phyloP scores from a whole-genome alignment of 495 filamentous ascomycete species.

The Aspergillus homomorphus region DNA sequence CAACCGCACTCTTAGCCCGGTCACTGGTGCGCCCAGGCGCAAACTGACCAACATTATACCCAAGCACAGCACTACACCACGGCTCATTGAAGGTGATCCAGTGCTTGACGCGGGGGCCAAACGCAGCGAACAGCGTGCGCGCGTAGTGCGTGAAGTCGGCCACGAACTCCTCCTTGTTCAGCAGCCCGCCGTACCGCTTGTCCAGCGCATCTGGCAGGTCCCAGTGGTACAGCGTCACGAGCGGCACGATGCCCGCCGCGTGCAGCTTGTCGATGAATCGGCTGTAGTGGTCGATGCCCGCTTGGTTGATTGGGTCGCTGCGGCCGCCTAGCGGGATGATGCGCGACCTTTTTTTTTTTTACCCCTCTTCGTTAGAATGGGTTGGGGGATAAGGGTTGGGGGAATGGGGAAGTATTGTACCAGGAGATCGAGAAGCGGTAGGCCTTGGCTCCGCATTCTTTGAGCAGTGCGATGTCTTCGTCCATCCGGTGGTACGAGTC shows the following conservation, averaged over 20 bases:
- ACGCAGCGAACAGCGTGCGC: conserved; percentile 41
- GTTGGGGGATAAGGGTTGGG: neutral
- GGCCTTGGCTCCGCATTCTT: conserved; percentile 57
- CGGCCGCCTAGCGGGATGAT: conserved; percentile 61
- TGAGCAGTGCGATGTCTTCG: conserved; percentile 72
- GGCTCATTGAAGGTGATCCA: conserved; percentile 60
- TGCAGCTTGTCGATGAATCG: conserved; percentile 50
- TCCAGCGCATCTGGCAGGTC: conserved; percentile 51
- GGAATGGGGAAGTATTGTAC: conserved; percentile 31
- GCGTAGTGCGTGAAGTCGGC: conserved; percentile 52
- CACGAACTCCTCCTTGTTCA: conserved; percentile 52
- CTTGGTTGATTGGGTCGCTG: conserved; percentile 45
- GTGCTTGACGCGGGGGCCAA: conserved; percentile 49
- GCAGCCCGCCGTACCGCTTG: conserved; percentile 49
- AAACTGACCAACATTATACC: conserved; percentile 50
- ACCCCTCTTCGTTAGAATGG: too few relatives aligned
- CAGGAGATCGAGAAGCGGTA: conserved; percentile 79
- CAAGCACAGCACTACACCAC: conserved; percentile 49
- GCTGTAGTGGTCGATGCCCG: conserved; percentile 47
- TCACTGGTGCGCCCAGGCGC: conserved; percentile 52
- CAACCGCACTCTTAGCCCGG: conserved; percentile 44
- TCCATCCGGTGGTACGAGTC: conserved; percentile 72
- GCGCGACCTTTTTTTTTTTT: conserved; percentile 57
- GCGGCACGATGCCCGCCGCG: conserved; percentile 47
- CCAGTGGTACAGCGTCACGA: conserved; percentile 55